Evolutionary conservation across 2,329 filamentous ascomycete species (phyloP), one percentile per base, ranked within the genome.

Genomic region (Ascochyta viciae-villosae): DNA sequence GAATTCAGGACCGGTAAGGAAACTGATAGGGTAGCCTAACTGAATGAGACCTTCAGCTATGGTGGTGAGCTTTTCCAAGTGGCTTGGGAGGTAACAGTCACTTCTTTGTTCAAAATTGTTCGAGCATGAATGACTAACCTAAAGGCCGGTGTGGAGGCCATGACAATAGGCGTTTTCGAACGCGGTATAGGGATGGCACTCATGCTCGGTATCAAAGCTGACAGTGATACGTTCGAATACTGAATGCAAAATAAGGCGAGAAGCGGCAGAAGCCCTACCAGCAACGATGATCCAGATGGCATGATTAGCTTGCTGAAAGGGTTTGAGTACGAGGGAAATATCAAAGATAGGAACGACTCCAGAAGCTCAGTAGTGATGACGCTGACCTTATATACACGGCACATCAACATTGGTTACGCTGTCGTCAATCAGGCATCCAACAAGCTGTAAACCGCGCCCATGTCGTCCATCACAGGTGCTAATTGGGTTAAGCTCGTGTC

Each of bases 11-110:
- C 76, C 75, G 9, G 73, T 71, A 27, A 82, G 71, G 57, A 81
- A 78, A 4, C 73, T 77, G 2, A 80, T 66, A 8, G 74, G 65
- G 50, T 78, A 81, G 15, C 78, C 80, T 12, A 72, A 67, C 13
- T 62, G 58, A 16, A 77, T 59, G 15, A 81, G 68, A 22, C 78
- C 66, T n/a, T 64, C 63, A 2, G 75, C 73, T 13, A 80, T 70
- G 24, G 63, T 53, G 8, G 62, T 53, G 37, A 65, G 42, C n/a
- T 62, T 66, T 39, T 64, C 63, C 19, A 69, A 56, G 46, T 70
- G 66, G 34, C 62, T 52, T 60, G 40, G 24, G 27, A 43, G 4
- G 26, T n/a, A n/a, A 29, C 16, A 22, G 47, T 50, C 6, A 47
- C 12, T 5, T 27, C 10, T 22, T 16, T 26, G 8, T 29, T 24